phyloP scores from a whole-genome alignment of 2,329 filamentous ascomycete genomes.

The Endothia cerciana region DNA sequence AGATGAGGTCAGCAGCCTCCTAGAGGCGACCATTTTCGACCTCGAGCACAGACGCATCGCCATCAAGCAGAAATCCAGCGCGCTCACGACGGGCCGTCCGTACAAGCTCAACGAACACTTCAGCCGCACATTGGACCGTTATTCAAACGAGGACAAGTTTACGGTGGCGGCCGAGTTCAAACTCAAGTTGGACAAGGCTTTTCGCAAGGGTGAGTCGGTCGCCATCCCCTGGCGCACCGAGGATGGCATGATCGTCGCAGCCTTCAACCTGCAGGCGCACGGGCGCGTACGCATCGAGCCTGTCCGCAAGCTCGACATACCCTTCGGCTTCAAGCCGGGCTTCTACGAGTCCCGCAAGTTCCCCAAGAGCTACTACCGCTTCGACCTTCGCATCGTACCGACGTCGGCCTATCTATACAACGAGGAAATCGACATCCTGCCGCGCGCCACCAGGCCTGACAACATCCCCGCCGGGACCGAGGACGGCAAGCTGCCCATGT shows the following conservation, averaged over 20 bases:
- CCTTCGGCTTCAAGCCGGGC: slow-evolving; percentile 71
- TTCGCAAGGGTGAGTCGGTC: slow-evolving; percentile 48
- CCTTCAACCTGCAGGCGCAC: slow-evolving; percentile 66
- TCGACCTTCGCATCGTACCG: slow-evolving; percentile 62
- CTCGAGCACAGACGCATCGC: slow-evolving; percentile 58
- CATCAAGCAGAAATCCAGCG: slow-evolving; percentile 62
- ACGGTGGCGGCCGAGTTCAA: slow-evolving; percentile 65
- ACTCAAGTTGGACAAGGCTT: slow-evolving; percentile 58
- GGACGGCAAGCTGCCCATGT: slow-evolving; percentile 64
- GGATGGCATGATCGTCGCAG: slow-evolving; percentile 68
- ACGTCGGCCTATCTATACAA: slow-evolving; percentile 60
- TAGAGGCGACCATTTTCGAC: slow-evolving; percentile 52
- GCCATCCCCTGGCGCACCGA: slow-evolving; percentile 59
- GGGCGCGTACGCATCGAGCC: slow-evolving; percentile 59
- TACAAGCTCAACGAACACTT: slow-evolving; percentile 67
- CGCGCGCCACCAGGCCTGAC: slow-evolving; percentile 36
- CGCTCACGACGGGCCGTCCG: slow-evolving; percentile 60
- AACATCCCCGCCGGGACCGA: slow-evolving; percentile 47
- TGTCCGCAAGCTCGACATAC: slow-evolving; percentile 61
- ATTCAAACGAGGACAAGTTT: slow-evolving; percentile 58
- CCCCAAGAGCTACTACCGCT: slow-evolving; percentile 67
- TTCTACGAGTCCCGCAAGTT: slow-evolving; percentile 74
- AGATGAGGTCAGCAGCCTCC: slow-evolving; percentile 46
- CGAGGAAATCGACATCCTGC: slow-evolving; percentile 31
- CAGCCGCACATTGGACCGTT: slow-evolving; percentile 58